phyloP scores from a whole-genome alignment of 2,329 filamentous ascomycete species.

The Nemania diffusa region DNA sequence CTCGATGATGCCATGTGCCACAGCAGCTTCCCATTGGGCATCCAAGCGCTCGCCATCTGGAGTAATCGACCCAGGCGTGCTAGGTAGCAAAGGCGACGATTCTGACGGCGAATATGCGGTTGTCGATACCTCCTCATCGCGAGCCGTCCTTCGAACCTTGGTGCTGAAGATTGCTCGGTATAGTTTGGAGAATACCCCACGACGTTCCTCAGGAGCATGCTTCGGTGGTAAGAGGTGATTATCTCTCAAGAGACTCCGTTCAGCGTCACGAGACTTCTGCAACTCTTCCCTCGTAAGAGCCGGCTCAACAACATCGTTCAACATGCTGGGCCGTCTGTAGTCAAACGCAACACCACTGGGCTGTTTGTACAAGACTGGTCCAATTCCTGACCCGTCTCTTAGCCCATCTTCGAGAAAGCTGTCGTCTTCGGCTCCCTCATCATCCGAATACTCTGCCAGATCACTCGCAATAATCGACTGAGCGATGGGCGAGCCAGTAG shows the following conservation, averaged over 20 bases:
- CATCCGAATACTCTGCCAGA: constrained; percentile 71
- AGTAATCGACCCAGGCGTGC: constrained; percentile 55
- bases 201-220: constrained; percentile 53
- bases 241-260: constrained; percentile 70
- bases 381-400: constrained; percentile 52
- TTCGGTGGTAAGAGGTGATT: constrained; percentile 74
- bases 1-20: constrained; percentile 80
- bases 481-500: constrained; percentile 71
- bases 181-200: constrained; percentile 52
- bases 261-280: constrained; percentile 66
- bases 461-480: constrained; percentile 74
- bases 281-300: constrained; percentile 65
- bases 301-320: constrained; percentile 63
- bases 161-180: constrained; percentile 65
- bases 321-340: constrained; percentile 74
- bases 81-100: constrained; percentile 56
- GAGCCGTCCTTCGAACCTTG: constrained; percentile 56
- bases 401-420: constrained; percentile 48
- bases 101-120: constrained; percentile 54
- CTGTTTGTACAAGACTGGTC: constrained; percentile 74
- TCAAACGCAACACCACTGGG: constrained; percentile 81
- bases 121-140: constrained; percentile 54
- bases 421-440: constrained; percentile 54
- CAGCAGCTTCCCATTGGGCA: constrained; percentile 86
- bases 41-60: constrained; percentile 68